phyloP scores from a whole-genome alignment of 441 rosid species.

The Bocquillonia castaneifolia region DNA sequence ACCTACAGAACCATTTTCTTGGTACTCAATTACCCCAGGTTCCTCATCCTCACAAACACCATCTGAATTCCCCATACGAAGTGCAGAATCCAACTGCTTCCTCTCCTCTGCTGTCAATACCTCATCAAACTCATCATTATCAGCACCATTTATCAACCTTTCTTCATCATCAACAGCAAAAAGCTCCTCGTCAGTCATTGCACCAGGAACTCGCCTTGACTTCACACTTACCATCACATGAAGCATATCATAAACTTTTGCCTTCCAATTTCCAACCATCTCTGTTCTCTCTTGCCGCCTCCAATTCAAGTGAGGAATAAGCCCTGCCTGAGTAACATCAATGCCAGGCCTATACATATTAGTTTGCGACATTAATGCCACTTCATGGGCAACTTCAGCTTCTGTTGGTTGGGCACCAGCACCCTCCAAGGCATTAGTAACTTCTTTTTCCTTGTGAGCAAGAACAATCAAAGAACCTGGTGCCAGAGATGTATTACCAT shows the following conservation, averaged over 20 bases:
- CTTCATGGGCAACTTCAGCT: slow-evolving; percentile 94
- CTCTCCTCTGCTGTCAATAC: slow-evolving; percentile 88
- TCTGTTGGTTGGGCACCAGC: slow-evolving; percentile 94
- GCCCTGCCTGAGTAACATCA: slow-evolving; percentile 95
- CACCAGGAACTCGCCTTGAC: slow-evolving; percentile 99
- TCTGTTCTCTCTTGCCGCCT: slow-evolving; percentile 96
- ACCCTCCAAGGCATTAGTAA: slow-evolving; percentile 95
- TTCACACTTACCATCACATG: slow-evolving; percentile 98
- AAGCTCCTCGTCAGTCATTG: slow-evolving; percentile 96
- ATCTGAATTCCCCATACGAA: slow-evolving; percentile 61
- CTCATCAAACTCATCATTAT: slow-evolving; percentile 64
- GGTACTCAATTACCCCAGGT: slow-evolving; percentile 42
- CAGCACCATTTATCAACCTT: slow-evolving; percentile 52
- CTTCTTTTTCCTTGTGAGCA: slow-evolving; percentile 92
- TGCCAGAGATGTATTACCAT: slow-evolving; percentile 57
- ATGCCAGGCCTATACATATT: slow-evolving; percentile 99
- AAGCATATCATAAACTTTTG: slow-evolving; percentile 91
- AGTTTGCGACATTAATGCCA: slow-evolving; percentile 92
- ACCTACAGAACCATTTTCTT: slow-evolving; percentile 54
- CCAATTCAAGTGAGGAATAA: slow-evolving; percentile 87
- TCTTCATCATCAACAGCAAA: slow-evolving; percentile 81
- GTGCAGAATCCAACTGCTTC: slow-evolving; percentile 70
- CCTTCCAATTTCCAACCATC: slow-evolving; percentile 94
- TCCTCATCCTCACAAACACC: slow-evolving; percentile 67
- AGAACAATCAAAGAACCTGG: slow-evolving; percentile 91